phyloP scores from a whole-genome alignment of 768 basidiomycete species.

The Dictyophora rubrovolvata region DNA sequence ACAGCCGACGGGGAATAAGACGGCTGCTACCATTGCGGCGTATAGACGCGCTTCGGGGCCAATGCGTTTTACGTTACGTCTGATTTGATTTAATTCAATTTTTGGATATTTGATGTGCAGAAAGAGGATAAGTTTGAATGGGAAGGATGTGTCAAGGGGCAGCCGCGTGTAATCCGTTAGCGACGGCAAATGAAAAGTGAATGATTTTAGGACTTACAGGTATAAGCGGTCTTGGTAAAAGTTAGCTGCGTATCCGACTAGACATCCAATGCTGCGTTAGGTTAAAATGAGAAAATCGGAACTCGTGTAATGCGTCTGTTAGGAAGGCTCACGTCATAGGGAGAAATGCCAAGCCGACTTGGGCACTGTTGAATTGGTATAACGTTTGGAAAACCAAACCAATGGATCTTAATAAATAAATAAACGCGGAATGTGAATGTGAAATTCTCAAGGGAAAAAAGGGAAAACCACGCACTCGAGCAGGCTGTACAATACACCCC shows the following conservation, averaged over 20 bases:
- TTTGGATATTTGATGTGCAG: not conserved
- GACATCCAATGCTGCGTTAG: slow-evolving; percentile 13
- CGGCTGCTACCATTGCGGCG: slow-evolving; percentile 40
- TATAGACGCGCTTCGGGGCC: slow-evolving; percentile 55
- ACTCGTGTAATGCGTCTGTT: slow-evolving; percentile 14
- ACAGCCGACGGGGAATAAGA: slow-evolving; percentile 21
- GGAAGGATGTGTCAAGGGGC: not conserved
- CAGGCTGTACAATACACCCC: slow-evolving; percentile 29
- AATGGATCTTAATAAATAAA: slow-evolving; percentile 13
- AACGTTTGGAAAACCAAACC: slow-evolving; percentile 21
- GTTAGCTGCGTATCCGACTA: slow-evolving; percentile 12
- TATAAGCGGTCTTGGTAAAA: slow-evolving; percentile 13
- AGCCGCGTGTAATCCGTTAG: not conserved
- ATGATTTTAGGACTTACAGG: not conserved
- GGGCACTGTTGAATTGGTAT: slow-evolving; percentile 22
- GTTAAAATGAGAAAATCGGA: slow-evolving; percentile 16
- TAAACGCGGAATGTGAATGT: not conserved
- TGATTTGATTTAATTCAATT: not conserved
- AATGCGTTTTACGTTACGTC: slow-evolving; percentile 13
- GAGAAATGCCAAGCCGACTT: slow-evolving; percentile 24
- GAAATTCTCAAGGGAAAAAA: not conserved
- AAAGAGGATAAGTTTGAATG: not conserved
- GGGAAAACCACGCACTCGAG: slow-evolving; percentile 13
- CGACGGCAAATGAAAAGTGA: not conserved
- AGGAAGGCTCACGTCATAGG: slow-evolving; percentile 18